These are phyloP conservation scores for Lasiosphaeriaceae sp. DNA, from an alignment of 495 filamentous ascomycete species.

Conservation along the genomic window DNA sequence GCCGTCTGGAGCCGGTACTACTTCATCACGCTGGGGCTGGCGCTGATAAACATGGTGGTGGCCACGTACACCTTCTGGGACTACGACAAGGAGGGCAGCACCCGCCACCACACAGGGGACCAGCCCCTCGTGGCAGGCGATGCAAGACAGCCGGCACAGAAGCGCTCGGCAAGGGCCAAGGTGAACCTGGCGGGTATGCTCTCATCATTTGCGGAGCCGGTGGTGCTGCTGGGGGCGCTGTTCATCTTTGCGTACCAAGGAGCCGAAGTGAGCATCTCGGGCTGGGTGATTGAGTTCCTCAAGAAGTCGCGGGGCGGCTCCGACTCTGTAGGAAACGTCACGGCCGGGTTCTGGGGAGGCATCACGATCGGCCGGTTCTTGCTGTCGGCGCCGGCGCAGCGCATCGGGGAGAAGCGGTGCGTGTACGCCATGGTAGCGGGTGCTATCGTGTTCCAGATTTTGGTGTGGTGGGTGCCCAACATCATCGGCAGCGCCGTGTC, in stretches of 20 bases:
- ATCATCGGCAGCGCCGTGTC: slow-evolving; percentile 67
- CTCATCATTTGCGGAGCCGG: slow-evolving; percentile 48
- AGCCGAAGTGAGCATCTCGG: slow-evolving; percentile 71
- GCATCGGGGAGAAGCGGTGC: slow-evolving; percentile 63
- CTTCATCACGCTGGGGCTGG: slow-evolving; percentile 49
- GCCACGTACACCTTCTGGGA: slow-evolving; percentile 57
- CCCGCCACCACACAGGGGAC: background rate
- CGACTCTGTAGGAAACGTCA: slow-evolving; percentile 74
- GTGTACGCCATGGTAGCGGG: slow-evolving; percentile 57
- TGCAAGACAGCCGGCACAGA: too few species aligned
- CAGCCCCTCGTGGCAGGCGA: too few species aligned
- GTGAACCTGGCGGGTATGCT: slow-evolving; percentile 28
- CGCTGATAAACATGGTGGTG: slow-evolving; percentile 44
- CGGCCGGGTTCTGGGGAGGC: slow-evolving; percentile 78
- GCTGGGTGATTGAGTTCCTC: slow-evolving; percentile 79
- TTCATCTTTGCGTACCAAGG: slow-evolving; percentile 84
- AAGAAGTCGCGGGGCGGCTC: slow-evolving; percentile 65
- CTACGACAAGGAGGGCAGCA: slow-evolving; percentile 42
- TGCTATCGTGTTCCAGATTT: slow-evolving; percentile 61
- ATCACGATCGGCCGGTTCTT: slow-evolving; percentile 71
- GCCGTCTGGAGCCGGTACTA: slow-evolving; percentile 59
- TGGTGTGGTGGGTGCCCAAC: slow-evolving; percentile 73
- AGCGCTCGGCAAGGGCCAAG: background rate
- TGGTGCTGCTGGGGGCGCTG: slow-evolving; percentile 64
- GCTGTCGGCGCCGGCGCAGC: slow-evolving; percentile 58